Percentiles rank a stretch among this genome's conserved stretches.
Conservation (phyloP, 371 early-diverging fungal genomes). For the Apophysomyces trapeziformis region DNA sequence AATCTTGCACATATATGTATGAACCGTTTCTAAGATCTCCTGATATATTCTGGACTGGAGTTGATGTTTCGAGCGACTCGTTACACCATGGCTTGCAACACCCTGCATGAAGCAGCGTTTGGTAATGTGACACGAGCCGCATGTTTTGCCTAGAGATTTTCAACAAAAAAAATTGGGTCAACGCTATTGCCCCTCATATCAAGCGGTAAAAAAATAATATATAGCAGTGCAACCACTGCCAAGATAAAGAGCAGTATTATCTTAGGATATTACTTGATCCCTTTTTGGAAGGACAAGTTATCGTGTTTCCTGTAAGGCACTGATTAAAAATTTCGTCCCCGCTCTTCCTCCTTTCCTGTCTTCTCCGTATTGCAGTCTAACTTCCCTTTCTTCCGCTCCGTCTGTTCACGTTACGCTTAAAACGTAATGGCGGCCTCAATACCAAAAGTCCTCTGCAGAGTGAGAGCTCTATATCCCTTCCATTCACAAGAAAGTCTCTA, state of each 20-base stretch:
- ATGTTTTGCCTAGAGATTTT: background rate
- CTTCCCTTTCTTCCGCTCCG: slow-evolving; percentile 1
- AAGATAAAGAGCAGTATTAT: too few relatives aligned
- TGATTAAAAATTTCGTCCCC: slow-evolving; percentile 50
- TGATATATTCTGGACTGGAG: too few relatives aligned
- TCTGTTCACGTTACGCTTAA: slow-evolving; percentile 1
- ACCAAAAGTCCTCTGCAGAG: slow-evolving; percentile 41
- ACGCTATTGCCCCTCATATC: too few relatives aligned
- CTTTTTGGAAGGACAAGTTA: too few relatives aligned
- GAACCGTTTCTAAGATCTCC: too few relatives aligned
- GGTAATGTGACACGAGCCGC: slow-evolving; percentile 10
- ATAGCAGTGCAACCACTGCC: too few relatives aligned
- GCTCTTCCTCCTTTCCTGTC: background rate
- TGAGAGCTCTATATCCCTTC: slow-evolving; percentile 79
- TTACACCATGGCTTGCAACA: background rate
- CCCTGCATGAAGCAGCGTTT: slow-evolving; percentile 7
- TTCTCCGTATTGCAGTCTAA: background rate
- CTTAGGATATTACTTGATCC: background rate
- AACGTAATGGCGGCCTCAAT: slow-evolving; percentile 19
- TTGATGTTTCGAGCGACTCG: background rate
- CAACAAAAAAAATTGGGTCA: too few relatives aligned
- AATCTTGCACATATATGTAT: too few relatives aligned
- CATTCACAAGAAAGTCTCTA: slow-evolving; percentile 68
- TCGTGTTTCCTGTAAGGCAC: slow-evolving; percentile 19
- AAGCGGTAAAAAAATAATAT: too few relatives aligned